These are phyloP conservation scores for Nematodospora valgi DNA, from an alignment of 805 yeast genomes.

Conservation along the genomic window DNA sequence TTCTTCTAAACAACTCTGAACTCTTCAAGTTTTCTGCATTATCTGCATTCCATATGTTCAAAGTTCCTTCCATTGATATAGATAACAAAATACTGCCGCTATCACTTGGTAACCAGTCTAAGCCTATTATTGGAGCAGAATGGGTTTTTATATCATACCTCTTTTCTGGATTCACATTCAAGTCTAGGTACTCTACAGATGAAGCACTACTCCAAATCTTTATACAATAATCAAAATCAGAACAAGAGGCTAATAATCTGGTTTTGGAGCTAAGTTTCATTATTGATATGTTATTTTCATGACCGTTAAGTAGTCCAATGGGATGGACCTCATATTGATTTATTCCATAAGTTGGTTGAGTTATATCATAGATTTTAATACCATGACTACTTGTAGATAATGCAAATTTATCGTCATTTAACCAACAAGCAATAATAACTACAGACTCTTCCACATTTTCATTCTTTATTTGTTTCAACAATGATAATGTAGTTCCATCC, in stretches of 20 bases:
- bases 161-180: constrained; percentile 9
- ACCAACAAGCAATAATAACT: constrained; percentile 60
- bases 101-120: constrained; percentile 48
- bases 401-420: constrained; percentile 65
- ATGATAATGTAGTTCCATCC: constrained; percentile 50
- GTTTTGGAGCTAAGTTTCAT: constrained; percentile 51
- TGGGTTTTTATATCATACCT: constrained; percentile 29
- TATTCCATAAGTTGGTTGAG: constrained; percentile 6
- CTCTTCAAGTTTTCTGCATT: constrained; percentile 37
- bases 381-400: constrained; percentile 58
- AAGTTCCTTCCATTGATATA: constrained; percentile 67
- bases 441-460: constrained; percentile 6
- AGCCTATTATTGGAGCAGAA: constrained; percentile 52
- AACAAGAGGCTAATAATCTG: constrained; percentile 64
- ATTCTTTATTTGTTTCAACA: constrained; percentile 24
- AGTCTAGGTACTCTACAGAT: constrained; percentile 44
- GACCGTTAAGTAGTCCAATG: constrained; percentile 51
- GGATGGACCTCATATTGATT: constrained; percentile 15
- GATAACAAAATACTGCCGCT: constrained; percentile 34
- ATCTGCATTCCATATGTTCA: constrained; percentile 63
- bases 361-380: constrained; percentile 51
- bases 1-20: constrained; percentile 26
- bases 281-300: constrained; percentile 53
- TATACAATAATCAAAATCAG: constrained; percentile 66
- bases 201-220: constrained; percentile 74